Conservation (phyloP, 2,329 filamentous ascomycete species). For the Colletotrichum tamarilloi region DNA sequence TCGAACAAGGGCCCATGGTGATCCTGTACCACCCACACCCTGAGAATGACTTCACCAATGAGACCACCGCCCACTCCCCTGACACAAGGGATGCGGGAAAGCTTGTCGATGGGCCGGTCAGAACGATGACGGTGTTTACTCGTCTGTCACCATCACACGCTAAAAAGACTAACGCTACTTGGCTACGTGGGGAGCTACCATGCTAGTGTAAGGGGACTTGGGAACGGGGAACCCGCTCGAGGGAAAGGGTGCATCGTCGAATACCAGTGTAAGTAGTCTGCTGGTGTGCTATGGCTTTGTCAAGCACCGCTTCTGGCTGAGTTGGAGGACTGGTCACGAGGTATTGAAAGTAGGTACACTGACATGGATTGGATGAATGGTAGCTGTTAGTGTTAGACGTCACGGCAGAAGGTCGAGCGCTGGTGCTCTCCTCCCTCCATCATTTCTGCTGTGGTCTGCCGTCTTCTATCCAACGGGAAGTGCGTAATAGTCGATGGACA, state of each 20-base stretch:
- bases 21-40: constrained; percentile 17
- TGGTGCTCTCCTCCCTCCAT: background rate
- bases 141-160: background rate
- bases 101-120: constrained; percentile 31
- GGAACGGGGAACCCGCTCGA: background rate
- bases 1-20: background rate
- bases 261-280: too few species aligned
- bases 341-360: too few species aligned
- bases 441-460: background rate
- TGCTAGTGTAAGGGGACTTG: background rate
- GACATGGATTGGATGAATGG: too few species aligned
- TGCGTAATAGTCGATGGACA: background rate
- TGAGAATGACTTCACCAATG: constrained; percentile 37
- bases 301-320: too few species aligned
- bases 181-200: background rate
- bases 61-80: constrained; percentile 30
- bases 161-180: background rate
- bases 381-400: background rate
- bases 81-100: constrained; percentile 37
- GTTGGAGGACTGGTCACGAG: too few species aligned
- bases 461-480: background rate
- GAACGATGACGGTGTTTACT: constrained; percentile 31
- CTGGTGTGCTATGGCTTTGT: background rate
- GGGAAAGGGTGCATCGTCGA: background rate
- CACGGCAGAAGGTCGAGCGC: background rate